Evolutionary conservation across 768 basidiomycete species (phyloP).

Genomic region (Suillus alpinus): DNA sequence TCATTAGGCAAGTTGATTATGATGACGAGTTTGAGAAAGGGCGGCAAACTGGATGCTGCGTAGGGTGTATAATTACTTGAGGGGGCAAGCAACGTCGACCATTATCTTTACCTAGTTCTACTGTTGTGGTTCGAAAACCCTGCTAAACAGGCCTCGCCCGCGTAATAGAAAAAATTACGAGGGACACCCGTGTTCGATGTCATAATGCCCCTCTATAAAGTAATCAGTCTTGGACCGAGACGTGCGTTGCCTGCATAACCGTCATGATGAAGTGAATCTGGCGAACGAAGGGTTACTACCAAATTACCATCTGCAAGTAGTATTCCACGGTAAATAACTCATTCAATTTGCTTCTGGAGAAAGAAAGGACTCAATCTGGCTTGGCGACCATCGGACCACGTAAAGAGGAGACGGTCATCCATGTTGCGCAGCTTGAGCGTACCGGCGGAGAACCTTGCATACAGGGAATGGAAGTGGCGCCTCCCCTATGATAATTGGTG

Average conservation of each 20-base stretch:
- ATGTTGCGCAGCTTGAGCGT: no score
- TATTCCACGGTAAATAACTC: background rate
- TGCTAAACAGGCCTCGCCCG: background rate
- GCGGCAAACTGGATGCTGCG: background rate
- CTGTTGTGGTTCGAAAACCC: background rate
- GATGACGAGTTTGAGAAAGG: background rate
- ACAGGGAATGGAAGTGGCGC: no score
- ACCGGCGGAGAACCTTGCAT: no score
- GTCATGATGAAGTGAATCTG: background rate
- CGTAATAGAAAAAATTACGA: background rate
- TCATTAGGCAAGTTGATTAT: background rate
- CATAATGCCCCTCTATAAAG: constrained; percentile 7
- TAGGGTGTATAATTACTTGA: background rate
- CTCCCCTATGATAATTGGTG: background rate
- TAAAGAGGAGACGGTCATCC: background rate
- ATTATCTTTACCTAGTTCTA: background rate
- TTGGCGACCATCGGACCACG: background rate
- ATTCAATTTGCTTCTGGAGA: background rate
- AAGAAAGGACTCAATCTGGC: background rate
- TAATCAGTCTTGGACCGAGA: background rate
- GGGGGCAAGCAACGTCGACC: background rate
- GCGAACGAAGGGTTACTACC: background rate
- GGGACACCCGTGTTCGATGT: constrained; percentile 20
- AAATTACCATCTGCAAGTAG: background rate
- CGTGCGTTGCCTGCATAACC: background rate